phyloP scores from a whole-genome alignment of 805 yeast genomes.

The Saccharomycopsis sp. region DNA sequence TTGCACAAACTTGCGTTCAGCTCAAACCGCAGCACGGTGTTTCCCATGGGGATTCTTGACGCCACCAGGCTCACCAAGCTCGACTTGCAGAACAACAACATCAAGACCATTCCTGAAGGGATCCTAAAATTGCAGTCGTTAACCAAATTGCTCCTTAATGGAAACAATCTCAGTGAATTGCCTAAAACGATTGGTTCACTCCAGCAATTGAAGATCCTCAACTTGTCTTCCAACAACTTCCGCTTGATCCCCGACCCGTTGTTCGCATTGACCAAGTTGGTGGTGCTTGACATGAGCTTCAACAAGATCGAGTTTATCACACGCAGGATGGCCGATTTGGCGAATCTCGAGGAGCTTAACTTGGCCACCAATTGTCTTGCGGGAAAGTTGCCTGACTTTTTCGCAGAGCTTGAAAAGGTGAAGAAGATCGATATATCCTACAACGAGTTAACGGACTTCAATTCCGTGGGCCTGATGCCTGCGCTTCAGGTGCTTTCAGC shows the following conservation, averaged over 20 bases:
- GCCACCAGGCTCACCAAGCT: slow-evolving; percentile 61
- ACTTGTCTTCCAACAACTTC: slow-evolving; percentile 75
- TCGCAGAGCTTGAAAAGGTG: slow-evolving; percentile 48
- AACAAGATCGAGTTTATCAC: slow-evolving; percentile 65
- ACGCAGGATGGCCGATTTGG: no score
- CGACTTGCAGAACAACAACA: slow-evolving; percentile 73
- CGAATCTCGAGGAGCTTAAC: slow-evolving; percentile 64
- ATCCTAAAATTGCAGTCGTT: no score
- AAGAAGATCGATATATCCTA: slow-evolving; percentile 72
- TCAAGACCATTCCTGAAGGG: slow-evolving; percentile 53
- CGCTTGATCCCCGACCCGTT: slow-evolving; percentile 58
- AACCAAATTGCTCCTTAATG: slow-evolving; percentile 58
- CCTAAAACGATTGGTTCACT: slow-evolving; percentile 58
- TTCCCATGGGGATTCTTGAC: slow-evolving; percentile 68
- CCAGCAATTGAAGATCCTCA: slow-evolving; percentile 49
- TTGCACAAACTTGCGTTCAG: slow-evolving; percentile 62
- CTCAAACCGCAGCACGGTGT: slow-evolving; percentile 62
- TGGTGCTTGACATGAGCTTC: slow-evolving; percentile 73
- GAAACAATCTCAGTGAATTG: slow-evolving; percentile 61
- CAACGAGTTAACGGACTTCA: slow-evolving; percentile 45
- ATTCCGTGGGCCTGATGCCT: slow-evolving; percentile 45
- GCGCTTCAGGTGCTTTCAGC: slow-evolving; percentile 66
- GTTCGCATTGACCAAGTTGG: slow-evolving; percentile 49
- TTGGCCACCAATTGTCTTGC: slow-evolving; percentile 65
- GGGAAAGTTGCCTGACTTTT: slow-evolving; percentile 44